Evolutionary conservation across 2,329 filamentous ascomycete species (phyloP).

Genomic region (Fusarium verticillioides): DNA sequence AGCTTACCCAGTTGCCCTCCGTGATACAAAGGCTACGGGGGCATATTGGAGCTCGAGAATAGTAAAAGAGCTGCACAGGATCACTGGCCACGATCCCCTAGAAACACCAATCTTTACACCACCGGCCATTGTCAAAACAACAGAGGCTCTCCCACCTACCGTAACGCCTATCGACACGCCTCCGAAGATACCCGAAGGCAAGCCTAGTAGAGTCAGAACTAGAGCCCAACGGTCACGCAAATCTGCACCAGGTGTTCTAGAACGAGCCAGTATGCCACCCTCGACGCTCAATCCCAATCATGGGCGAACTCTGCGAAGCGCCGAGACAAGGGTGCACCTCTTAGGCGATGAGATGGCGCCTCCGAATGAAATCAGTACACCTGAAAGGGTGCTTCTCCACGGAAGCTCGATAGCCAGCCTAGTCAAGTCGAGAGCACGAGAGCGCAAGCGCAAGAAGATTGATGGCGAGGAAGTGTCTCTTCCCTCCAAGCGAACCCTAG

Average conservation of each 20-base stretch:
- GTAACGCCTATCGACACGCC: background rate
- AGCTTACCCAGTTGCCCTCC: constrained; percentile 55
- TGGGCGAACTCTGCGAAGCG: constrained; percentile 45
- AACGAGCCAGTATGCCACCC: constrained; percentile 44
- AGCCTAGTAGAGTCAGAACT: constrained; percentile 31
- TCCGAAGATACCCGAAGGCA: constrained; percentile 10
- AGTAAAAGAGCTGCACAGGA: constrained; percentile 51
- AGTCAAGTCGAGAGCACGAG: constrained; percentile 61
- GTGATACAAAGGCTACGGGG: constrained; percentile 59
- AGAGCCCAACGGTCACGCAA: constrained; percentile 52
- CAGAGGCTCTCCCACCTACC: background rate
- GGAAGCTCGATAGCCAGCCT: constrained; percentile 61
- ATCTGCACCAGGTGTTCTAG: constrained; percentile 53
- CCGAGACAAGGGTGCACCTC: constrained; percentile 7
- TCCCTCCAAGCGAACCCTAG: constrained; percentile 33
- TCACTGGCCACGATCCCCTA: constrained; percentile 45
- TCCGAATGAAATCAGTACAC: background rate
- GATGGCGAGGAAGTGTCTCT: constrained; percentile 51
- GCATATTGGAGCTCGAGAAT: constrained; percentile 59
- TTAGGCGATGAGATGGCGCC: background rate
- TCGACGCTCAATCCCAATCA: constrained; percentile 54
- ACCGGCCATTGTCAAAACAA: constrained; percentile 2
- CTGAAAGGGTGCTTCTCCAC: constrained; percentile 3
- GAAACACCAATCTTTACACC: constrained; percentile 34
- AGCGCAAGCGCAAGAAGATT: constrained; percentile 60